Evolutionary conservation across 2,329 filamentous ascomycete genomes (phyloP), one percentile per base, ranked within the genome.

Genomic region (Beauveria bassiana): DNA sequence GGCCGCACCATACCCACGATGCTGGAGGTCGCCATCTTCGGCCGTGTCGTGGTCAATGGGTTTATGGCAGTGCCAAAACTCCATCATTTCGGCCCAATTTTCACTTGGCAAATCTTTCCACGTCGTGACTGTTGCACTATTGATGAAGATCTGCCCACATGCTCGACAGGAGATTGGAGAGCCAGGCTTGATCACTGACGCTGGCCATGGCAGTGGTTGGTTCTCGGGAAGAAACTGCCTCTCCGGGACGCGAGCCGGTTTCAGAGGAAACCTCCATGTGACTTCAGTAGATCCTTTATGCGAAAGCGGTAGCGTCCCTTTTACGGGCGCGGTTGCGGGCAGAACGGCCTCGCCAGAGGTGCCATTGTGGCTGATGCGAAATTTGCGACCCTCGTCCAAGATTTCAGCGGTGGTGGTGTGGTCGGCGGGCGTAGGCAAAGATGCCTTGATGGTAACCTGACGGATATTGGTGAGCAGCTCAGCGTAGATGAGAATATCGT

Each of bases 11-110:
- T 96, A 97, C 0, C 90, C 93, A 69, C 91, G 89, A 12, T 80
- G 76, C 40, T 82, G 78, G 18, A 85, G 78, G 51, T 81, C 75
- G 24, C 81, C 68, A 34, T 78, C 70, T 7, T 62, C 59, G 1
- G 28, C 43, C 38, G 72, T 65, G 20, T 73, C 73, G 64, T 85
- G 78, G 61, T 86, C 79, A 64, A 86, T 81, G 45, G 96, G 95
- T 74, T 98, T 98, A 74, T 99, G 95, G 70, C 95, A 99, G 74
- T 99, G 96, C 95, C 95, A 99, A 68, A 99, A 96, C 73, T 99
- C 96, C 95, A 99, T 99, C 93, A 99, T 96, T 76, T 99, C 95
- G 0, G 95, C 96, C 95, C 95, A 99, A 70, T 96, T 93, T 68
- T 96, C 92, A 70, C 92, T 96, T 0, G 95, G 95, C 20, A 99